Conservation (phyloP, 139 green algal genomes). For the Chlamydomonas incerta region DNA sequence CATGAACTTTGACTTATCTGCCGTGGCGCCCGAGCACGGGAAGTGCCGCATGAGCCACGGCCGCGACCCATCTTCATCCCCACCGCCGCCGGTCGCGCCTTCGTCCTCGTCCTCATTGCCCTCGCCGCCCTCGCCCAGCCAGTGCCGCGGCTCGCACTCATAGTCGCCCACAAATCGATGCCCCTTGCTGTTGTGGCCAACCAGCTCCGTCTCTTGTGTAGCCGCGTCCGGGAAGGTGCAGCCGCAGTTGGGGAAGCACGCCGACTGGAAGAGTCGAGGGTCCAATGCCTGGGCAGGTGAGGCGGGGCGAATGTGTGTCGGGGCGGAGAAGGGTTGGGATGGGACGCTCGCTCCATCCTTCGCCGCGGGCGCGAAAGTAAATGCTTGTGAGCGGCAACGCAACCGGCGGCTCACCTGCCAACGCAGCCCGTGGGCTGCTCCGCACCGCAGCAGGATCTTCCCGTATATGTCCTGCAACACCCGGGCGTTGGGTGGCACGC, state of each 20-base stretch:
- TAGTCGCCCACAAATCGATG: not conserved
- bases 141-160: slow-evolving; percentile 7
- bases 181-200: not conserved
- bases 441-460: slow-evolving; percentile 1
- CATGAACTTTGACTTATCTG: not conserved
- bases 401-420: not conserved
- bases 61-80: no score
- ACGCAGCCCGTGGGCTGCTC: not conserved
- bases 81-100: no score
- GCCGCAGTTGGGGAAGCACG: slow-evolving; percentile 17
- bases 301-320: no score
- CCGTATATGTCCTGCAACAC: slow-evolving; percentile 35
- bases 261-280: slow-evolving; percentile 26
- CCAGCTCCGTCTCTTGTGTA: not conserved
- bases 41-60: slow-evolving; percentile 31
- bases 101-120: no score
- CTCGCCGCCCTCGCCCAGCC: not conserved
- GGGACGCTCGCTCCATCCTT: no score
- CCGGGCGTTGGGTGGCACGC: not conserved
- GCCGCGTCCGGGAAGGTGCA: not conserved
- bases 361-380: no score
- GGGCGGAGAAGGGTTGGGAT: no score
- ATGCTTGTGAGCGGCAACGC: no score
- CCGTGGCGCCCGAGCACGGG: not conserved
- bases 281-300: not conserved